These are phyloP conservation scores for Prosopis cineraria DNA, from an alignment of 306 rosid genomes.

Conservation along the genomic window DNA sequence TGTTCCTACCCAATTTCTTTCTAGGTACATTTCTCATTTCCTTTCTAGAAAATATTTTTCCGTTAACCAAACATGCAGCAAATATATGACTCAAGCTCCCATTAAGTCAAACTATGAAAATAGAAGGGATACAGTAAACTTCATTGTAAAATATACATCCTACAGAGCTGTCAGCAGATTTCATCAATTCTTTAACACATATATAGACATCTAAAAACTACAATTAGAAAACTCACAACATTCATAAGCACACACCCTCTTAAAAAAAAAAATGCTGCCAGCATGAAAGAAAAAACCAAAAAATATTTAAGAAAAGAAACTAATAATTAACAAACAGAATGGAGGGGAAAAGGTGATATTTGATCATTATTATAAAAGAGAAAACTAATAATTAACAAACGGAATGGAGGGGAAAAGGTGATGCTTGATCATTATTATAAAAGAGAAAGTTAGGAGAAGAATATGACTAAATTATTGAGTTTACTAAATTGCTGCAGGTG, in stretches of 20 bases:
- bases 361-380: background rate
- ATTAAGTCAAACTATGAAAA: background rate
- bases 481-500: background rate
- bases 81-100: background rate
- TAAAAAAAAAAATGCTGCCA: background rate
- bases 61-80: too few species aligned
- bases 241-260: background rate
- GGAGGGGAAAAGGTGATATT: background rate
- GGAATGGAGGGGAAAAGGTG: background rate
- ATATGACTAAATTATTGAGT: slow-evolving; percentile 7
- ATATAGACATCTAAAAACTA: background rate
- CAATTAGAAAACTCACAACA: background rate
- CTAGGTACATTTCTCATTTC: too few species aligned
- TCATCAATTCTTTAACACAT: background rate
- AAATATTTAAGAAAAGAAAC: background rate
- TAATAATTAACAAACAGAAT: background rate
- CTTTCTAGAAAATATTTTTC: too few species aligned
- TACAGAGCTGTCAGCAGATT: background rate
- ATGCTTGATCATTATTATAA: background rate
- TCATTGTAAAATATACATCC: background rate
- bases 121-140: background rate
- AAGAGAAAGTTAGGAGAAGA: background rate
- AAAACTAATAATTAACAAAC: background rate
- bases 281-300: background rate
- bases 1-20: too few species aligned